Evolutionary conservation across 148 eudicot genomes (phyloP).

Genomic region (Camellia sinensis): DNA sequence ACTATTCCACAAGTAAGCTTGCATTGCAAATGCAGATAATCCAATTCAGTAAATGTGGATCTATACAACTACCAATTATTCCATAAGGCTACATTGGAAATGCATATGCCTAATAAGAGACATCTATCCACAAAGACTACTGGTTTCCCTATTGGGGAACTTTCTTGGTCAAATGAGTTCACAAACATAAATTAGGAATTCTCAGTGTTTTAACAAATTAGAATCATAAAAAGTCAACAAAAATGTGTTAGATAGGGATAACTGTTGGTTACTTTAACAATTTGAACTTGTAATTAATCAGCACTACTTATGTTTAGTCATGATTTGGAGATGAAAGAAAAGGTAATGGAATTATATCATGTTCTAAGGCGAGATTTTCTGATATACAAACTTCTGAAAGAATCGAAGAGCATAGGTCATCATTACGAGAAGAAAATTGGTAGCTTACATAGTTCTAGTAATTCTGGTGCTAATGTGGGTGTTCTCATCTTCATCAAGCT

Average conservation of each 20-base stretch:
- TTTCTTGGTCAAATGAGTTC: not conserved
- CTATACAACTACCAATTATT: too few species aligned
- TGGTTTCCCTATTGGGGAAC: not conserved
- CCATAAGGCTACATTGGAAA: not conserved
- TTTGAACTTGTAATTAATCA: too few species aligned
- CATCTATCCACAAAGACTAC: not conserved
- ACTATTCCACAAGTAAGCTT: too few species aligned
- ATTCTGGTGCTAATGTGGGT: slow-evolving; percentile 46
- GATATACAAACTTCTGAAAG: not conserved
- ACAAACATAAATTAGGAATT: too few species aligned
- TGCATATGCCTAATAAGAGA: not conserved
- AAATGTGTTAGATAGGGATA: too few species aligned
- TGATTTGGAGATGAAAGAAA: not conserved
- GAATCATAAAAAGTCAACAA: too few species aligned
- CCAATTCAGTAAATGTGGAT: not conserved
- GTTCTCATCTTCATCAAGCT: slow-evolving; percentile 43
- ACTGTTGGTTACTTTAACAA: not conserved
- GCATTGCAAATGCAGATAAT: not conserved
- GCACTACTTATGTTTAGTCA: too few species aligned
- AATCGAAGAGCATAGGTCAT: not conserved
- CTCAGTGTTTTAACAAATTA: too few species aligned
- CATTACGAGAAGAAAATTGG: not conserved
- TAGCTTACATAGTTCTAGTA: slow-evolving; percentile 48
- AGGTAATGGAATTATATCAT: not conserved
- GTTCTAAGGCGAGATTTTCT: not conserved